phyloP scores from a whole-genome alignment of 1,284 basidiomycete species.

The Boletus hoseneyae region DNA sequence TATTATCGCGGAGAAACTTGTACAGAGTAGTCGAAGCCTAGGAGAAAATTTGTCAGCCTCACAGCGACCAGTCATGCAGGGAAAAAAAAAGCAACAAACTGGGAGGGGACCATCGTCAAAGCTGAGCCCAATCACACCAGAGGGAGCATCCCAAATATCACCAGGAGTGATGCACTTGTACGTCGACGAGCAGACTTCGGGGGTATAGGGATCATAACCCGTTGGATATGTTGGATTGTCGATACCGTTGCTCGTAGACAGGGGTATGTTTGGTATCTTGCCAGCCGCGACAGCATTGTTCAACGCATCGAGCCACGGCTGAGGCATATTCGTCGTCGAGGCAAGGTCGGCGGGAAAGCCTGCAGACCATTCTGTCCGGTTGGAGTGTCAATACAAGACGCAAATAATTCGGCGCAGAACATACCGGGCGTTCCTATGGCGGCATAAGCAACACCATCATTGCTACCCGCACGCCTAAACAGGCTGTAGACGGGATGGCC shows the following conservation, averaged over 20 bases:
- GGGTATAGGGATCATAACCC: conserved; percentile 49
- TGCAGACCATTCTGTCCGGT: conserved; percentile 52
- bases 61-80: conserved; percentile 31
- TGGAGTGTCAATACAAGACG: neutral
- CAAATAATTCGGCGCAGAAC: conserved; percentile 14
- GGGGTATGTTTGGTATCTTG: conserved; percentile 68
- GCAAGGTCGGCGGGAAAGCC: conserved; percentile 48
- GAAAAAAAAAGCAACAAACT: conserved; percentile 37
- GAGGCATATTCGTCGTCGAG: conserved; percentile 47
- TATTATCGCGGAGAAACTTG: conserved; percentile 58
- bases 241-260: conserved; percentile 39
- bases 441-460: conserved; percentile 47
- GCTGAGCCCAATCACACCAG: conserved; percentile 52
- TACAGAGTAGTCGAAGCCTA: conserved; percentile 39
- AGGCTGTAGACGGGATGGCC: conserved; percentile 56
- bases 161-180: conserved; percentile 57
- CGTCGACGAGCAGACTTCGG: conserved; percentile 61
- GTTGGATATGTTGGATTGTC: conserved; percentile 55
- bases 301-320: conserved; percentile 66
- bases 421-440: conserved; percentile 57
- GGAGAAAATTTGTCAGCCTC: conserved; percentile 10
- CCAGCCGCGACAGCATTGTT: conserved; percentile 61
- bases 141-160: conserved; percentile 72
- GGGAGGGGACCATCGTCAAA: conserved; percentile 81
- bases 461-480: conserved; percentile 48